Evolutionary conservation across 768 basidiomycete genomes (phyloP), one percentile per base, ranked within the genome.

Genomic region (Asterophora parasitica): DNA sequence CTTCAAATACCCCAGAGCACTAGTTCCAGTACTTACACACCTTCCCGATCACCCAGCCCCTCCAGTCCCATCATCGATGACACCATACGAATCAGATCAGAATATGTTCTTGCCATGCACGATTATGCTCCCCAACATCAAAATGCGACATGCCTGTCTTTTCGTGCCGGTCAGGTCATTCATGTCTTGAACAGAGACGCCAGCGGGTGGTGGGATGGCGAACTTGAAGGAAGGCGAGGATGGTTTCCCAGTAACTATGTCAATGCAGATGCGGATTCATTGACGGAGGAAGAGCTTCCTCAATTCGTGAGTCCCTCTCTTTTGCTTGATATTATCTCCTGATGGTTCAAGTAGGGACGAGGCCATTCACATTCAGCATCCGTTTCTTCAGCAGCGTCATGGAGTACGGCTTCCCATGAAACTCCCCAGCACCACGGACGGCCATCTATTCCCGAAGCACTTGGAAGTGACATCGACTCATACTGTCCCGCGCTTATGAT

Each of bases 211-310:
- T 98, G 95, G 95, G 94, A 99, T 61, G 96, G 96, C 8, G 92
- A 98, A 66, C 65, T 95, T 13, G 88, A 92, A 30, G 88, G 83
- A 2, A 70, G 83, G 51, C 72, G 94, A 58, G 96, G 96, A 10
- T 99, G 96, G 96, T 98, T 98, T 67, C 96, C 96, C 15, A 93
- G 91, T 59, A 99, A 98, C 67, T 98, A 96, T 68, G 88, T 91
- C 54, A 85, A 82, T 55, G 69, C 77, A 12, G 83, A 85, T 54
- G 70, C 77, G 42, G 74, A 74, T 43, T 73, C 79, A 32, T 59
- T 84, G 50, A 75, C 74, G 4, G 79, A 69, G 52, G 83, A 85
- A 58, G 77, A 83, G 49, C 68, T 78, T 16, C 65, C 77, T 36
- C 66, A 67, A 48, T 73, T 74, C 54, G 72, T 83, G 48, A 59